Evolutionary conservation across 129 eudicot genomes (phyloP).

Genomic region (Flaveria brownii): DNA sequence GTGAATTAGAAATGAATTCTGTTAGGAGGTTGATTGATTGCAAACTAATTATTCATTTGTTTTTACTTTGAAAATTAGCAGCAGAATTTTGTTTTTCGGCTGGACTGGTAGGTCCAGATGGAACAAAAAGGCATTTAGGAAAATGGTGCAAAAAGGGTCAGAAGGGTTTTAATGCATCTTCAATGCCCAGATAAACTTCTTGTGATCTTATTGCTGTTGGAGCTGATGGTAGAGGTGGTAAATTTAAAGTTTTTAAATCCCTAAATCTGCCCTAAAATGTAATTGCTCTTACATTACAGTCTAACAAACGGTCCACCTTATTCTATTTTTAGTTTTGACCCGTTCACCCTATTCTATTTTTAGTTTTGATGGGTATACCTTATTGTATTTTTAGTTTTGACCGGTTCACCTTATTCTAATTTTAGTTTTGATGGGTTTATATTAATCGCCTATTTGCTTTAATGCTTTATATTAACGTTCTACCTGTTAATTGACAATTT

Average conservation of each 20-base stretch:
- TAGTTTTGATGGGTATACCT: too few relatives aligned
- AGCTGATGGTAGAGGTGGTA: slow-evolving; percentile 93
- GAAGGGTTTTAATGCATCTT: slow-evolving; percentile 30
- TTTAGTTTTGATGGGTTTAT: too few relatives aligned
- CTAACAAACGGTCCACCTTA: not conserved
- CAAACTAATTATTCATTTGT: slow-evolving; percentile 2
- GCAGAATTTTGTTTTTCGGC: slow-evolving; percentile 69
- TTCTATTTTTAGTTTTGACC: not conserved
- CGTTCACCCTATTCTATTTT: too few relatives aligned
- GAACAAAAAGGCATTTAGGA: slow-evolving; percentile 74
- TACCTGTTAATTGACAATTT: not conserved
- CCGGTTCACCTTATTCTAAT: too few relatives aligned
- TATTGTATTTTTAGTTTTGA: too few relatives aligned
- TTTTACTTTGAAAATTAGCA: slow-evolving; percentile 29
- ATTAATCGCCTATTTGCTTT: not conserved
- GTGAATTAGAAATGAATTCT: not conserved
- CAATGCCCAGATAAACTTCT: slow-evolving; percentile 37
- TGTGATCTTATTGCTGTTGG: slow-evolving; percentile 77
- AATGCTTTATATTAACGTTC: not conserved
- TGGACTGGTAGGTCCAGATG: slow-evolving; percentile 85
- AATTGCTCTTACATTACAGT: slow-evolving; percentile 21
- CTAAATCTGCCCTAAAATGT: slow-evolving; percentile 49
- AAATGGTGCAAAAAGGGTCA: slow-evolving; percentile 80
- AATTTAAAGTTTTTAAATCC: slow-evolving; percentile 61
- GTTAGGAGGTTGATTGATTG: slow-evolving; percentile 3